Base-by-base conservation (phyloP, 331 rosid species). In the Ulmus americana region DNA sequence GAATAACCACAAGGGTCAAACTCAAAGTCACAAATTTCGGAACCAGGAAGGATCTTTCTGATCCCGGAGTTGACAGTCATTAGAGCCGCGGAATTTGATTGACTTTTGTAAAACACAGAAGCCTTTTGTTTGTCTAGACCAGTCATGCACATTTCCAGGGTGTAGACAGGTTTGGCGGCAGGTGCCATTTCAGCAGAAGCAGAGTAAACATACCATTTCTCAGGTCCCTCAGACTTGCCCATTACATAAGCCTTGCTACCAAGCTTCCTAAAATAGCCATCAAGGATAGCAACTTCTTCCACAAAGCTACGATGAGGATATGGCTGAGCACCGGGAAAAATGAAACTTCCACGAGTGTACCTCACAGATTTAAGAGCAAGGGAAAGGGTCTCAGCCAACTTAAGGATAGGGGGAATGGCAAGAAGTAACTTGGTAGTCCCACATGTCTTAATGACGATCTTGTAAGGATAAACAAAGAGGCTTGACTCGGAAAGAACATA, bases 131-230 rank as follows among this genome's bases (percentile, higher is more conserved):
- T 80, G 69, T 82, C 88, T 59, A 91, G 73, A 57, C 88, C 85
- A n/a, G 95, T 91, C 97, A 91, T 91, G 83, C 97, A 88, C 86
- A 85, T 85, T 79, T 91, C 97, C 1, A 91, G 84, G 39, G 91
- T 86, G 61, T 85, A 84, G 20, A 77, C 73, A 0, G 94, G 59
- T 18, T 2, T 70, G 6, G 75, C 50, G 70, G 54, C 59, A 75
- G 39, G 35, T 11, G 75, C 70, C 53, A 39, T 5, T 38, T 76
- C 70, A 0, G 88, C 88, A 45, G 75, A 50, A 3, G 91, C 86
- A 74, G 82, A 78, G 81, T 91, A 91, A 18, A 91, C 76, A 72
- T 91, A 95, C 97, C 97, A 91, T 50, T 82, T 65, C 78, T 77
- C 72, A 6, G 88, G 49, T 42, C 82, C 73, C 51, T 81, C 77